These are phyloP conservation scores for Anacardium occidentale DNA, from an alignment of 345 rosid species.

Conservation along the genomic window DNA sequence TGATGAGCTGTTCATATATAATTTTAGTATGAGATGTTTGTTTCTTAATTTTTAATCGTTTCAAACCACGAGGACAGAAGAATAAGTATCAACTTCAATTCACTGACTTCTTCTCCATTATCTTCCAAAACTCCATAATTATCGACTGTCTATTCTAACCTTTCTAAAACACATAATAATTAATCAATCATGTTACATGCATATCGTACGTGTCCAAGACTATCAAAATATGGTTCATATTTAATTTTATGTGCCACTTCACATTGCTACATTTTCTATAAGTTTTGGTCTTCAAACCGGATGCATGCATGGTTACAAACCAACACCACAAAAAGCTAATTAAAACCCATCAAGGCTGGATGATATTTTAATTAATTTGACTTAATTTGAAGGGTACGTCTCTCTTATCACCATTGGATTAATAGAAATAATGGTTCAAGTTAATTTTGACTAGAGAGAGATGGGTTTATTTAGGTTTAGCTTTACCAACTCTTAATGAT, in stretches of 20 bases:
- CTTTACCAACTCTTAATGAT: conserved; percentile 24
- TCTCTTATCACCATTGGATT: no score
- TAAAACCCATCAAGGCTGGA: background rate
- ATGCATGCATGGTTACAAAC: background rate
- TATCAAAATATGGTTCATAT: background rate
- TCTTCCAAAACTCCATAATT: background rate
- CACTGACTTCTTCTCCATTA: background rate
- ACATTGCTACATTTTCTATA: conserved; percentile 8
- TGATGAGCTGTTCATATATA: background rate
- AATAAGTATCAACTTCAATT: background rate
- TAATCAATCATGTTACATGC: background rate
- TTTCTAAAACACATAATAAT: no score
- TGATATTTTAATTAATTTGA: background rate
- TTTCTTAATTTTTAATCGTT: background rate
- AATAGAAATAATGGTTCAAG: no score
- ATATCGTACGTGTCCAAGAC: background rate
- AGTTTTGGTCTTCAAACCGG: background rate
- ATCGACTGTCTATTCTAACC: no score
- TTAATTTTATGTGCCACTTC: conserved; percentile 2
- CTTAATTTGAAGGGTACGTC: background rate
- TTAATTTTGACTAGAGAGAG: background rate
- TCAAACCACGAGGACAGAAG: background rate
- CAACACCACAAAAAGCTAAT: no score
- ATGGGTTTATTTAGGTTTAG: background rate
- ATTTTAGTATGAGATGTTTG: background rate